phyloP scores from a whole-genome alignment of 129 eudicot genomes.

The Saposhnikovia divaricata region DNA sequence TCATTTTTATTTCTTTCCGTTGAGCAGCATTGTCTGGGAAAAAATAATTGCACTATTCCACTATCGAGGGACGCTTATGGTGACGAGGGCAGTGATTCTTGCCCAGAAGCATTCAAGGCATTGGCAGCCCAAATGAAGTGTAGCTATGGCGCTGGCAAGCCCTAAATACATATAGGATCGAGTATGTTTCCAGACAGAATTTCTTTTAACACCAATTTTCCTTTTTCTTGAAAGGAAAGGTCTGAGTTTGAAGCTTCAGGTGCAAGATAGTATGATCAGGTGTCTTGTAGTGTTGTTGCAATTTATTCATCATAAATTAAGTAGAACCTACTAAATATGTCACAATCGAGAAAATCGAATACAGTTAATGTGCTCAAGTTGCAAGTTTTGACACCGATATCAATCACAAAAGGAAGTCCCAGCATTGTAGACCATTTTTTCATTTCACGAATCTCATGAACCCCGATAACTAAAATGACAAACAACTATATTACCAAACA shows the following conservation, averaged over 20 bases:
- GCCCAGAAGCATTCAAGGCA: constrained; percentile 25
- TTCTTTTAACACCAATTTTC: not conserved
- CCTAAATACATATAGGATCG: not conserved
- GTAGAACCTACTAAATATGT: not conserved
- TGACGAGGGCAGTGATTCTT: constrained; percentile 9
- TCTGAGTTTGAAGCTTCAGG: not conserved
- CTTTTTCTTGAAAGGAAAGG: not conserved
- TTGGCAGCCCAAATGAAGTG: constrained; percentile 39
- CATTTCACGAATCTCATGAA: not conserved
- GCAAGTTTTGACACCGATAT: not conserved
- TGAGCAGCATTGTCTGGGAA: constrained; percentile 24
- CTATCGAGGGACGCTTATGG: constrained; percentile 16
- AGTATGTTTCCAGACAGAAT: not conserved
- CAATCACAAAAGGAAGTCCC: not conserved
- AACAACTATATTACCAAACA: not conserved
- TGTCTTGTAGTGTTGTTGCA: not conserved
- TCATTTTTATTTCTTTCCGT: not conserved
- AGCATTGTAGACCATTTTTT: not conserved
- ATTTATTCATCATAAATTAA: not conserved
- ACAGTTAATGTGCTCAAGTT: not conserved
- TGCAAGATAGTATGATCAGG: not conserved
- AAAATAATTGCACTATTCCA: constrained; percentile 24
- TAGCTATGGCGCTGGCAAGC: not conserved
- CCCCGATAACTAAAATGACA: not conserved
- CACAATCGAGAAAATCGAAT: not conserved